Base-by-base conservation (phyloP, 768 basidiomycete species). In the Hericium coralloides region DNA sequence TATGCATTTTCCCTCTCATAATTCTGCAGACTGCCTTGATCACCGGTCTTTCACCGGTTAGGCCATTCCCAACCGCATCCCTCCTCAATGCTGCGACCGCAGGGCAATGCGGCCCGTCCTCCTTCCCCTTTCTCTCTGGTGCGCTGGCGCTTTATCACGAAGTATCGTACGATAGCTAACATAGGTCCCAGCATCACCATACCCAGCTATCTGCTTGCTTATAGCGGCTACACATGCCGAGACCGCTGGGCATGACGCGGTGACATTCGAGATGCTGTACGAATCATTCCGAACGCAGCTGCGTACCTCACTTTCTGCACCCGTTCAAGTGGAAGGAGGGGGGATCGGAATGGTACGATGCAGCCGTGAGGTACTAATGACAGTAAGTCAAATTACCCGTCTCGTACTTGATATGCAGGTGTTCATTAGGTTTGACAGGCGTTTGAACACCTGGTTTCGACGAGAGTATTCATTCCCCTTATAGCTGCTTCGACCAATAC, bases 201-300 rank as follows among this genome's bases (percentile, higher is more conserved):
- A 95, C 66, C 89, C 94, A 8, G 74, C 81, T 2, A 69, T 92
- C 18, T 93, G 91, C 65, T 77, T 95, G 31, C 78, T 97, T 45
- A 86, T 98, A 58, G 88, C 94, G n/a, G 79, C 84, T 14, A 78
- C 84, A 64, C 95, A 97, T 65, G 77, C 83, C 4, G 73, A 83
- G 23, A 85, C 84, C 10, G 81, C 83, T 6, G 94, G 94, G 0
- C 86, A 93, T 58, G 77, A 87, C 18, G 72, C 73, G 14, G 84
- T 97, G 70, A 98, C 90, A 31, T 95, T 98, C 66, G 92, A 95
- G 64, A 92, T 95, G 85, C 79, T 95, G 8, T 79, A 87, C 59
- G 89, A 91, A 53, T 76, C 77, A 36, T 93, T 94, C 67, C 81
- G 83, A 20, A 80, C 84, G 59, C 87, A 90, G 69, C 78, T 88